Evolutionary conservation across 139 green algal species (phyloP), one percentile per base, ranked within the genome.

Genomic region (Monoraphidium neglectum): DNA sequence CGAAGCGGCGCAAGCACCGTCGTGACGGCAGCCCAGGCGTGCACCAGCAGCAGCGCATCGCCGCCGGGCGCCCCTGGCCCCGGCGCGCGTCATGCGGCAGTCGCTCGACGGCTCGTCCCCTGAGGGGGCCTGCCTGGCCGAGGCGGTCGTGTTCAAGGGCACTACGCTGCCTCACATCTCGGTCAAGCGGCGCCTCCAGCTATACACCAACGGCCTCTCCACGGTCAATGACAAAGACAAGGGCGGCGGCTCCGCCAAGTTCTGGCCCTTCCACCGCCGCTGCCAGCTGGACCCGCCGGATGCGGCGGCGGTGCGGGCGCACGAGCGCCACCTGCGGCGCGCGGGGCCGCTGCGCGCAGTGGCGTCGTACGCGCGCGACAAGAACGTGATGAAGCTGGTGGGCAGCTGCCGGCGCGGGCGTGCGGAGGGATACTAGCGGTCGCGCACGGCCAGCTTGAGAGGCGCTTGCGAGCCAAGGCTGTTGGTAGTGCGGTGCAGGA

Each of bases 321-420:
- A 72, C 70, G 73, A 79, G 53, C 60, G 73, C 46, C 63, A 79
- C 49, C 26, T 79, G 28, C 62, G 73, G 33, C 64, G 66, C n/a
- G 73, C 73, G 51, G 73, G 73, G 12, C 73, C 73, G 4, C 63
- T 79, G 33, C 43, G 73, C 28, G 73, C 73, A 24, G 30, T 79
- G 15, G 68, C 73, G 32, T 62, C 73, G 24, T 79, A 79, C 57
- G 73, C 73, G 36, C 49, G 73, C n/a, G 73, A 79, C 49, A 79
- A 72, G 63, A 65, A 79, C 36, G 33, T 72, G 47, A 62, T 79
- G 5, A 70, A 62, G 47, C 72, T 77, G 28, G 72, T 77, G 62
- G 40, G 33, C 12, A 15, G 18, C 35, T 21, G 43, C 8, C 8
- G 43, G 43, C 8, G 43, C 8, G 43, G 43, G 43, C 43, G 43